These are phyloP conservation scores for Xylariaceae sp. DNA, from an alignment of 2,329 filamentous ascomycete genomes.

Conservation along the genomic window DNA sequence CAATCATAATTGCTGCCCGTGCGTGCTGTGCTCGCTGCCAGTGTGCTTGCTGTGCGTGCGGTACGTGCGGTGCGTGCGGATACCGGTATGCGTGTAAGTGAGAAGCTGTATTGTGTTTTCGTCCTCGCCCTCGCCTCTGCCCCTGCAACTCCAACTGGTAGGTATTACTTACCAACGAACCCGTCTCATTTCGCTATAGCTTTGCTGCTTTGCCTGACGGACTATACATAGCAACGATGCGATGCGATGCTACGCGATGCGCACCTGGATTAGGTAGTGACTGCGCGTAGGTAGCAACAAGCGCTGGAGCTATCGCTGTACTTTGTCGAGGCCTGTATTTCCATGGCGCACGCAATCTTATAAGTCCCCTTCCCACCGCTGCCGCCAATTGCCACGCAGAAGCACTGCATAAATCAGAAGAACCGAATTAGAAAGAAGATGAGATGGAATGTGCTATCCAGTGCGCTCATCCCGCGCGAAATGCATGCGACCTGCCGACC, in stretches of 20 bases:
- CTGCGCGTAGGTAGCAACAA: not conserved
- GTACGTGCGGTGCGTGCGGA: not conserved
- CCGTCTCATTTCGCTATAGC: slow-evolving; percentile 7
- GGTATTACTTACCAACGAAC: no score
- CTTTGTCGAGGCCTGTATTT: not conserved
- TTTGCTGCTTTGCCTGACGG: slow-evolving; percentile 2
- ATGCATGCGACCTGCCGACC: not conserved
- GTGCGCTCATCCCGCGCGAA: not conserved
- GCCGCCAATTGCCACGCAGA: no score
- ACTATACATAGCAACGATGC: not conserved
- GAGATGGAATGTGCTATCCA: not conserved
- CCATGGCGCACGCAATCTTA: not conserved
- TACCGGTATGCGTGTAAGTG: no score
- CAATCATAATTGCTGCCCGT: no score
- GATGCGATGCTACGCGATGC: no score
- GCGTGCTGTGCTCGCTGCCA: no score
- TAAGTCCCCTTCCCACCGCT: not conserved
- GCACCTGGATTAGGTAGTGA: not conserved
- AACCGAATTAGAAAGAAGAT: not conserved
- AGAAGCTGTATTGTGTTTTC: slow-evolving; percentile 1
- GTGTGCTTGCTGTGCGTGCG: not conserved
- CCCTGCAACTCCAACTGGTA: not conserved
- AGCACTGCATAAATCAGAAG: not conserved
- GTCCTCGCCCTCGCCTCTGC: not conserved
- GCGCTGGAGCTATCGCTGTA: not conserved